These are phyloP conservation scores for Parafenestella ontariensis DNA, from an alignment of 2,329 filamentous ascomycete species.

Conservation along the genomic window DNA sequence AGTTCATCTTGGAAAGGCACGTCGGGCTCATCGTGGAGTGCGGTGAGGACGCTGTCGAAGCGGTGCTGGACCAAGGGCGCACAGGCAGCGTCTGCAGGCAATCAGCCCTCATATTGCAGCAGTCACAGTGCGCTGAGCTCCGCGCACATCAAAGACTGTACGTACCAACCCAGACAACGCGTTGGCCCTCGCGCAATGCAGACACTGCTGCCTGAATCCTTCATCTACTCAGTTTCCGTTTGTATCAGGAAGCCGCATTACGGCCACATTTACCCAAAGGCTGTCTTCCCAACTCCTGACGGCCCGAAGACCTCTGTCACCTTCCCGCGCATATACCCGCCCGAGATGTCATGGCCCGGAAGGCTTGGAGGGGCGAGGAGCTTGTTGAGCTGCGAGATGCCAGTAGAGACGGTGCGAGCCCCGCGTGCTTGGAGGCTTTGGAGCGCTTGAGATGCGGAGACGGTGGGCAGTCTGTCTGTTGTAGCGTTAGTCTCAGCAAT, in stretches of 20 bases:
- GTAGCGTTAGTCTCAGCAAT: constrained; percentile 19
- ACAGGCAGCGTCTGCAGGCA: constrained; percentile 55
- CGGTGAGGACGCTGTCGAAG: constrained; percentile 55
- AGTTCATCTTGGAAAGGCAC: constrained; percentile 34
- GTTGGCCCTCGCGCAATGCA: constrained; percentile 65
- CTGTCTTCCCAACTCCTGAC: constrained; percentile 83
- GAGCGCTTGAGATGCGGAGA: constrained; percentile 77
- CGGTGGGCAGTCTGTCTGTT: constrained; percentile 76
- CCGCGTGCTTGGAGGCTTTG: constrained; percentile 63
- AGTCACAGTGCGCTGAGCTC: constrained; percentile 15
- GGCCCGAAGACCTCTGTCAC: constrained; percentile 89
- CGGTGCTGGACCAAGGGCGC: constrained; percentile 57
- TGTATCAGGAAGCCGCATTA: constrained; percentile 14
- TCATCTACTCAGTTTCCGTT: constrained; percentile 35
- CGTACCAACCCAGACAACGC: constrained; percentile 84
- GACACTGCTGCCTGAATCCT: constrained; percentile 75
- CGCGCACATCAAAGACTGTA: constrained; percentile 27
- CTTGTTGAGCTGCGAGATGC: constrained; percentile 57
- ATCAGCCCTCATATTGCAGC: constrained; percentile 34
- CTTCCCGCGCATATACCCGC: constrained; percentile 75
- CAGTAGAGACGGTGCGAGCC: constrained; percentile 56
- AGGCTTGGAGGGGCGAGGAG: constrained; percentile 41
- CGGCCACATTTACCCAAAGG: constrained; percentile 69
- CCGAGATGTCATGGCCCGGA: constrained; percentile 29
- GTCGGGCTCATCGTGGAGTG: constrained; percentile 18